phyloP scores from a whole-genome alignment of 352 stramenopile species.

The Lagenidium giganteum region DNA sequence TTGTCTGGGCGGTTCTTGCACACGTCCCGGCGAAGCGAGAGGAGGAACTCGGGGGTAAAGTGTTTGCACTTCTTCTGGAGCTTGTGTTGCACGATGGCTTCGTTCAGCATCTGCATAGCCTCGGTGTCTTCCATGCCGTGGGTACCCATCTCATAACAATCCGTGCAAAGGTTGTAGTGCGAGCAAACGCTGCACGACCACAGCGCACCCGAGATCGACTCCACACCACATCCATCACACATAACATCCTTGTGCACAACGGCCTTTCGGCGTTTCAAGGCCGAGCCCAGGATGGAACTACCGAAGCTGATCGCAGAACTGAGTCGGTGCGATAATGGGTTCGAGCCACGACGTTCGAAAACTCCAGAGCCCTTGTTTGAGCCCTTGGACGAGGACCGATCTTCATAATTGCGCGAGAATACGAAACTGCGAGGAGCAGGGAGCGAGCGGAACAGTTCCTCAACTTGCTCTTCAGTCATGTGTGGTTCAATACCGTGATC shows the following conservation, averaged over 20 bases:
- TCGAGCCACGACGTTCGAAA: too few relatives aligned
- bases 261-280: conserved; percentile 65
- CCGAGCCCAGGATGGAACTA: conserved; percentile 51
- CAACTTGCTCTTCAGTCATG: conserved; percentile 55
- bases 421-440: conserved; percentile 45
- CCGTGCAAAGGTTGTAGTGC: conserved; percentile 62
- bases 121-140: conserved; percentile 75
- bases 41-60: conserved; percentile 68
- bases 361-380: conserved; percentile 42
- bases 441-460: conserved; percentile 52
- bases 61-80: conserved; percentile 72
- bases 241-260: conserved; percentile 57
- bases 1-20: conserved; percentile 78
- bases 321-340: conserved; percentile 43
- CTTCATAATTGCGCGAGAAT: conserved; percentile 39
- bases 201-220: conserved; percentile 54
- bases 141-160: conserved; percentile 67
- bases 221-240: conserved; percentile 70
- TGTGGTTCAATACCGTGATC: conserved; percentile 48
- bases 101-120: conserved; percentile 57
- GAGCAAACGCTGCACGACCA: conserved; percentile 72
- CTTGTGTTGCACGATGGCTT: conserved; percentile 68
- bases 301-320: conserved; percentile 59
- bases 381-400: conserved; percentile 29
- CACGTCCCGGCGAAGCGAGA: conserved; percentile 69